phyloP scores from a whole-genome alignment of 2,329 filamentous ascomycete genomes.

The Aspergillus nomiae region DNA sequence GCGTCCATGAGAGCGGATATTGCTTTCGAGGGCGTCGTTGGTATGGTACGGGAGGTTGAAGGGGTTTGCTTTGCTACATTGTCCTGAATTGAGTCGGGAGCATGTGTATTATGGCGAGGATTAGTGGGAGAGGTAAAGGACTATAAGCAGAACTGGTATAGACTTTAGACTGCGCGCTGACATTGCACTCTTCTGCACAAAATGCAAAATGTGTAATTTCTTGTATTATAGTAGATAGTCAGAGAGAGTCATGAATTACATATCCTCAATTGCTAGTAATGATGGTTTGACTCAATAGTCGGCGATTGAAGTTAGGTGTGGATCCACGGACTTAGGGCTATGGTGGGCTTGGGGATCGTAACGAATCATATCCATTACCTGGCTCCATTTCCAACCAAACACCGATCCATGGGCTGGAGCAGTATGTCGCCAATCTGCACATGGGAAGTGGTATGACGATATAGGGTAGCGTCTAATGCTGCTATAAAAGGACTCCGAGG shows the following conservation, averaged over 20 bases:
- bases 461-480: background rate
- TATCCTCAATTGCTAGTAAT: background rate
- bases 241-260: no score
- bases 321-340: background rate
- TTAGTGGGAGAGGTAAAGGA: no score
- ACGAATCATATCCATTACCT: background rate
- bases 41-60: constrained; percentile 27
- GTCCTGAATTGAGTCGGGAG: background rate
- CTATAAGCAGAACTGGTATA: no score
- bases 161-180: no score
- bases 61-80: background rate
- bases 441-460: background rate
- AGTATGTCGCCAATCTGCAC: no score
- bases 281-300: background rate
- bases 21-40: constrained; percentile 26
- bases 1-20: constrained; percentile 20
- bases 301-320: background rate
- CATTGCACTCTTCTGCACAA: no score
- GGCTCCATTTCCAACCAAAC: background rate
- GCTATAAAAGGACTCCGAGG: background rate
- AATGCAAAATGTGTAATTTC: no score
- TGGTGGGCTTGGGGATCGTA: background rate
- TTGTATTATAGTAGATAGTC: no score
- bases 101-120: no score
- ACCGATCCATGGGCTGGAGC: background rate